These are phyloP conservation scores for Coniferiporia weirii DNA, from an alignment of 1,284 basidiomycete species.

Conservation along the genomic window DNA sequence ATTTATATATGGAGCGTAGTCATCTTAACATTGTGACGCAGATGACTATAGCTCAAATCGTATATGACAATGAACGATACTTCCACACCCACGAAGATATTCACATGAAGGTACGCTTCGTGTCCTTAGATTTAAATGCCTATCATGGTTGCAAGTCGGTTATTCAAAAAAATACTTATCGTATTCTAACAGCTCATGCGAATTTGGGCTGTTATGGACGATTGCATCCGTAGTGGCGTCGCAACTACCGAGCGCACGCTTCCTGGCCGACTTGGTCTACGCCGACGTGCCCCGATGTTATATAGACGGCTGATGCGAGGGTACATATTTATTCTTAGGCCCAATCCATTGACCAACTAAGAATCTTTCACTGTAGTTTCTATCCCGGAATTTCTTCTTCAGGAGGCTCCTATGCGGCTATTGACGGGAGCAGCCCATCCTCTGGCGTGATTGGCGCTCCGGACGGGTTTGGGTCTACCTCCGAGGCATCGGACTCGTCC, in stretches of 20 bases:
- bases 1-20: constrained; percentile 8
- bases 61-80: constrained; percentile 90
- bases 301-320: constrained; percentile 88
- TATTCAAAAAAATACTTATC: background rate
- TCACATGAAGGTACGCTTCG: constrained; percentile 52
- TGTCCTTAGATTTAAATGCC: background rate
- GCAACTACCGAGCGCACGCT: constrained; percentile 72
- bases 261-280: constrained; percentile 79
- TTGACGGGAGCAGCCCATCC: constrained; percentile 37
- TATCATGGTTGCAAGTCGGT: constrained; percentile 2
- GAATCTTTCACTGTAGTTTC: constrained; percentile 40
- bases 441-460: constrained; percentile 37
- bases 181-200: constrained; percentile 48
- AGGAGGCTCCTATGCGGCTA: constrained; percentile 36
- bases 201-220: constrained; percentile 93
- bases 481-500: constrained; percentile 9
- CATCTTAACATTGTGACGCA: constrained; percentile 28
- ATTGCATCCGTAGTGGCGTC: constrained; percentile 86
- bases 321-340: constrained; percentile 29
- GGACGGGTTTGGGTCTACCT: constrained; percentile 23
- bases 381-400: constrained; percentile 55
- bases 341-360: constrained; percentile 12
- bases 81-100: constrained; percentile 76
- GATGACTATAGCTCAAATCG: constrained; percentile 92
- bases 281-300: constrained; percentile 78